Conservation (phyloP, 2,329 filamentous ascomycete genomes). For the Cladosporium cucumerinum region DNA sequence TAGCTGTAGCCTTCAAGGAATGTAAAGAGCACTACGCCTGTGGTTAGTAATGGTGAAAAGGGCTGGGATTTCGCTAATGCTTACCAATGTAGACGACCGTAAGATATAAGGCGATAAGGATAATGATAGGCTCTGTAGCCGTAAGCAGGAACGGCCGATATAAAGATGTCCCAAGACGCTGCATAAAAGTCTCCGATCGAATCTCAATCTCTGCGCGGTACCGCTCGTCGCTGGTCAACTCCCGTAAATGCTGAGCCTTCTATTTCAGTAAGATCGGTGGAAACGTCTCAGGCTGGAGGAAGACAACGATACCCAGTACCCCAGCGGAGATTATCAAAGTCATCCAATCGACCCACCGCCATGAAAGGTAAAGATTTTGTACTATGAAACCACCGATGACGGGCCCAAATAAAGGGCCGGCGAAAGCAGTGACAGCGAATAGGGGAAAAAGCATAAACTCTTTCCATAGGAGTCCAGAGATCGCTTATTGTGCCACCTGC, state of each 20-base stretch:
- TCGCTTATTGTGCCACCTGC: conserved; percentile 27
- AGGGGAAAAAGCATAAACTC: conserved; percentile 24
- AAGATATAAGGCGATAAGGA: conserved; percentile 51
- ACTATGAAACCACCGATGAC: conserved; percentile 44
- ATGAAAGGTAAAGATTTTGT: conserved; percentile 22
- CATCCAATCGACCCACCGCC: conserved; percentile 49
- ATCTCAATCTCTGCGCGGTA: conserved; percentile 15
- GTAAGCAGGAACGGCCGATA: conserved; percentile 28
- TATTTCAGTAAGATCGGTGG: conserved; percentile 37
- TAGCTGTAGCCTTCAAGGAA: conserved; percentile 52
- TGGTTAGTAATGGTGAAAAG: conserved; percentile 60
- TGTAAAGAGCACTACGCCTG: conserved; percentile 50
- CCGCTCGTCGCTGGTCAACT: conserved; percentile 25
- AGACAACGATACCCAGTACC: conserved; percentile 28
- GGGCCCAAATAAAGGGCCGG: conserved; percentile 40
- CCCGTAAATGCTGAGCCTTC: conserved; percentile 32
- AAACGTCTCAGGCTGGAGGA: conserved; percentile 51
- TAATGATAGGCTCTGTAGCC: conserved; percentile 42
- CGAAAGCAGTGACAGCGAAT: conserved; percentile 22
- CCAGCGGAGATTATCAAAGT: conserved; percentile 27
- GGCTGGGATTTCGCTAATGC: conserved; percentile 47
- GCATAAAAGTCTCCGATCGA: conserved; percentile 17
- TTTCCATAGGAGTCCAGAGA: conserved; percentile 24
- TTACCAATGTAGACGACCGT: conserved; percentile 47
- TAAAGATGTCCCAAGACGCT: conserved; percentile 17